Percentiles rank a stretch among this genome's conserved stretches.
These are phyloP conservation scores for Yarrowia porcina DNA, from an alignment of 805 yeast species.

Conservation along the genomic window DNA sequence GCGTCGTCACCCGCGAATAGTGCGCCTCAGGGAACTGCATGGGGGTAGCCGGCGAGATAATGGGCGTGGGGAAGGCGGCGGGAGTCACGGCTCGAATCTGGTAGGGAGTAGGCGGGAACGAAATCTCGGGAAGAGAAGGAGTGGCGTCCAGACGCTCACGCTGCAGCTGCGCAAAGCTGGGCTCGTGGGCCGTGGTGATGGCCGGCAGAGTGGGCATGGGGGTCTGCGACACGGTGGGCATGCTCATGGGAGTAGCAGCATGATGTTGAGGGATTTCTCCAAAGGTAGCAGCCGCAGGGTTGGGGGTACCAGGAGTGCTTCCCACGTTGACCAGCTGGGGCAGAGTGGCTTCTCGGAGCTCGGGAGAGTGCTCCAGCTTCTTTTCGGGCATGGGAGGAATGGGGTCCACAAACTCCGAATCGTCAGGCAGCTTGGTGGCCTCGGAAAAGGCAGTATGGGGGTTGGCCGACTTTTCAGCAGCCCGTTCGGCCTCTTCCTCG, in stretches of 20 bases:
- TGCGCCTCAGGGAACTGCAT: constrained; percentile 21
- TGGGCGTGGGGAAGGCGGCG: constrained; percentile 15
- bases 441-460: constrained; percentile 7
- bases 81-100: constrained; percentile 17
- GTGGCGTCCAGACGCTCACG: constrained; percentile 13
- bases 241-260: background rate
- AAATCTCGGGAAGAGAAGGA: constrained; percentile 5
- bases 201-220: background rate
- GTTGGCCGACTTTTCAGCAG: background rate
- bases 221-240: background rate
- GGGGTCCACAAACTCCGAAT: constrained; percentile 15
- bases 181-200: constrained; percentile 17
- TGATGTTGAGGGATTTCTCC: background rate
- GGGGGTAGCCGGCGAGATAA: constrained; percentile 7
- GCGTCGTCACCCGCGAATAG: background rate
- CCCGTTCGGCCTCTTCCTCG: background rate
- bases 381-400: constrained; percentile 1
- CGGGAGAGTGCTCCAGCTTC: background rate
- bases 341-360: constrained; percentile 3
- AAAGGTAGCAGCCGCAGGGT: background rate
- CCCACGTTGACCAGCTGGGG: background rate
- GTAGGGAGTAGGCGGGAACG: constrained; percentile 18
- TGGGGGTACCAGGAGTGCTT: background rate
- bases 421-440: background rate
- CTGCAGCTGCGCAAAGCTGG: constrained; percentile 1